A percentile compares a stretch with the other conserved stretches of the same genome.
phyloP scores from a whole-genome alignment of 768 basidiomycete species.

The Xerocomellus intermedius region DNA sequence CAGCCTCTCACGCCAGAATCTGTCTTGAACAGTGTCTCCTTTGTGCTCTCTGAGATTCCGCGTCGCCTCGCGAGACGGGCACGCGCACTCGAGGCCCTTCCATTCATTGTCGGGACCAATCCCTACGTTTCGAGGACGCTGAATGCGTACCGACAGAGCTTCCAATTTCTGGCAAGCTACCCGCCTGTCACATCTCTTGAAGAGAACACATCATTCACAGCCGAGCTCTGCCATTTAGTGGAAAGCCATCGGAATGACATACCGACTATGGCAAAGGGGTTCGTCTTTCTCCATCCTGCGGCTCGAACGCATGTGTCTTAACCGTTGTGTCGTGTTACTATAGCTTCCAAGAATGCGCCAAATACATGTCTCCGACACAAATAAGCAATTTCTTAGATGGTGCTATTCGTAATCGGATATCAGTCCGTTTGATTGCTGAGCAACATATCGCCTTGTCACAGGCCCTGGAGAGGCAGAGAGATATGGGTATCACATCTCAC shows the following conservation, averaged over 20 bases:
- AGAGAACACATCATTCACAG: constrained; percentile 68
- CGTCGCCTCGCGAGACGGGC: constrained; percentile 73
- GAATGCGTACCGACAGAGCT: constrained; percentile 66
- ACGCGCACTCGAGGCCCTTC: constrained; percentile 69
- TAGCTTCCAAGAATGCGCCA: constrained; percentile 86
- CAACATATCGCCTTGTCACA: constrained; percentile 86
- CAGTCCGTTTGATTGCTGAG: constrained; percentile 84
- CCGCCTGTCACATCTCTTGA: constrained; percentile 61
- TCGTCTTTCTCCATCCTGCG: constrained; percentile 16
- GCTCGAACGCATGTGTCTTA: not conserved
- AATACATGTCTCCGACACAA: constrained; percentile 80
- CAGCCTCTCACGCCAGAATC: constrained; percentile 70
- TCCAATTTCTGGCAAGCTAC: constrained; percentile 66
- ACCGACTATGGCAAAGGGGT: constrained; percentile 90
- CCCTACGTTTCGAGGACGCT: constrained; percentile 77
- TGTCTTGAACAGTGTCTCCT: constrained; percentile 69
- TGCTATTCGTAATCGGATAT: constrained; percentile 83
- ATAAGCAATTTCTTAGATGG: constrained; percentile 80
- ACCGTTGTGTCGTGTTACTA: not conserved
- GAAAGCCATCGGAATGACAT: constrained; percentile 83
- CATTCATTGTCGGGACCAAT: constrained; percentile 88
- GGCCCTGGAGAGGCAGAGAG: constrained; percentile 47
- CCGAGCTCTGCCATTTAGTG: constrained; percentile 68
- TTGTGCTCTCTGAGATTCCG: constrained; percentile 75
- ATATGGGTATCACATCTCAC: constrained; percentile 36